Conservation (phyloP, 495 filamentous ascomycete genomes). For the Jackrogersella multiformis region DNA sequence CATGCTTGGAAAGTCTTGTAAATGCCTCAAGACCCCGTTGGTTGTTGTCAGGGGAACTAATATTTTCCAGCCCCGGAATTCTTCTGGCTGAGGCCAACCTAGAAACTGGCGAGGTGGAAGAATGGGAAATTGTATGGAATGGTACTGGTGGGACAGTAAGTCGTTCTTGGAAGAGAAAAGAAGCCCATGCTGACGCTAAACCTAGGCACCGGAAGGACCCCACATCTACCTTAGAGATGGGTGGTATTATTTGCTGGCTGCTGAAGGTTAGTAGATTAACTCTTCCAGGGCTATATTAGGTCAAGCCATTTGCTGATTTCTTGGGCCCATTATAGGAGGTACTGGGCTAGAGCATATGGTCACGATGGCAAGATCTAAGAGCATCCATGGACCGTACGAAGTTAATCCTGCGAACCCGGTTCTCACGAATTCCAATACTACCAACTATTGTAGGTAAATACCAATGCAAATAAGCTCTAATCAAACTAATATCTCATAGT, state of each 20-base stretch:
- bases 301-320: neutral
- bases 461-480: neutral
- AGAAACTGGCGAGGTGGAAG: slow-evolving; percentile 48
- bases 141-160: slow-evolving; percentile 53
- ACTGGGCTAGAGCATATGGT: slow-evolving; percentile 65
- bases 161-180: neutral
- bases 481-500: slow-evolving; percentile 37
- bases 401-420: slow-evolving; percentile 62
- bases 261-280: slow-evolving; percentile 58
- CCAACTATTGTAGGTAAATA: slow-evolving; percentile 49
- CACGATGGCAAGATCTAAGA: slow-evolving; percentile 60
- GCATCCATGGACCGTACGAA: slow-evolving; percentile 65
- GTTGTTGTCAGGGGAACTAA: neutral
- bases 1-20: slow-evolving; percentile 56
- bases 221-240: slow-evolving; percentile 70
- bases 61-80: slow-evolving; percentile 46
- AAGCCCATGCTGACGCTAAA: slow-evolving; percentile 5
- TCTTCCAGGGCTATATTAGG: neutral
- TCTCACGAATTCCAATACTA: slow-evolving; percentile 63
- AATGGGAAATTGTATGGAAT: slow-evolving; percentile 55
- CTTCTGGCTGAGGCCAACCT: slow-evolving; percentile 51
- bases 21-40: slow-evolving; percentile 2
- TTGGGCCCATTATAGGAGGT: slow-evolving; percentile 50
- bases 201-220: slow-evolving; percentile 67
- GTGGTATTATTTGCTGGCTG: slow-evolving; percentile 72